Evolutionary conservation across 2,329 filamentous ascomycete genomes (phyloP).

Genomic region (Colletotrichum aenigma): DNA sequence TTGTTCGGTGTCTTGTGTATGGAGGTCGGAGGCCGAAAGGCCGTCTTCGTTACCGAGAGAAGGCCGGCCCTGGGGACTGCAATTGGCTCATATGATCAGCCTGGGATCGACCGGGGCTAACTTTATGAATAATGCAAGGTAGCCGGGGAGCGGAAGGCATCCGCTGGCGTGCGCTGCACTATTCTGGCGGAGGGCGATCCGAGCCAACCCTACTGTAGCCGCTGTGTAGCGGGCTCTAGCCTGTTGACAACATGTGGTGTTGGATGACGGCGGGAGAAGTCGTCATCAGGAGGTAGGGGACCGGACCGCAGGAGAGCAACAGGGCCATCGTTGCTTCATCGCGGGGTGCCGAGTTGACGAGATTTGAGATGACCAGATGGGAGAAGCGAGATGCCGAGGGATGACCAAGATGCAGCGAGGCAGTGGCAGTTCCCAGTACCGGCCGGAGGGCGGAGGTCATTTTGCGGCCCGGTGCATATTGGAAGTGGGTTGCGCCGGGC

Average conservation of each 20-base stretch:
- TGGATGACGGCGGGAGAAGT: neutral
- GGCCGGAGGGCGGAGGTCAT: neutral
- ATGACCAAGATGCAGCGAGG: neutral
- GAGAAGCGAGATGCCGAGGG: neutral
- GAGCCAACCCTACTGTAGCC: constrained; percentile 4
- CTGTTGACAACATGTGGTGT: neutral
- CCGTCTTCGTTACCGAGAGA: constrained; percentile 14
- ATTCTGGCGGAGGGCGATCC: constrained; percentile 12
- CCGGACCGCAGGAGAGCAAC: neutral
- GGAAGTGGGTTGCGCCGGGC: neutral
- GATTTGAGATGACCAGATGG: neutral
- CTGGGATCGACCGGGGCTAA: constrained; percentile 4
- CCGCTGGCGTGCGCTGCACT: neutral
- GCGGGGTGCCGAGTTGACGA: neutral
- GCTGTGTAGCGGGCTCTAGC: neutral
- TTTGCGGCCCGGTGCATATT: neutral
- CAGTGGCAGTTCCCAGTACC: neutral
- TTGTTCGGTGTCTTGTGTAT: neutral
- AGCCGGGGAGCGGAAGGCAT: constrained; percentile 4
- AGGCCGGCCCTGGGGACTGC: neutral
- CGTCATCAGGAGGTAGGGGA: neutral
- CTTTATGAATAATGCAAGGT: constrained; percentile 5
- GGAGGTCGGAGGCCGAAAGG: constrained; percentile 19
- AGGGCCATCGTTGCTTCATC: neutral
- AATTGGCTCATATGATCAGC: neutral